Conservation (phyloP, 345 rosid genomes). For the Iberis pinnata region DNA sequence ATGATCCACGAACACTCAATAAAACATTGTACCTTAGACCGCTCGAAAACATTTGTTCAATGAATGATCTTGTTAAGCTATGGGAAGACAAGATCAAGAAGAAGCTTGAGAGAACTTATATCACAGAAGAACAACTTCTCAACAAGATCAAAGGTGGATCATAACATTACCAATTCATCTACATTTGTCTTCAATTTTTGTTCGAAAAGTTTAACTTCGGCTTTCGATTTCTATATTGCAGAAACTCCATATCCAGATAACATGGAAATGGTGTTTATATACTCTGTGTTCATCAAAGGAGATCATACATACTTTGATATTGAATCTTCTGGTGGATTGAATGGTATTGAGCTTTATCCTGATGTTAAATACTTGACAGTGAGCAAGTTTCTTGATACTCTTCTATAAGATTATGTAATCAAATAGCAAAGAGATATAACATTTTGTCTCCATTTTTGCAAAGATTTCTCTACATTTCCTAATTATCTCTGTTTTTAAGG, state of each 20-base stretch:
- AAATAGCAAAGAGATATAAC: constrained; percentile 1
- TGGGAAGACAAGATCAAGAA: constrained; percentile 63
- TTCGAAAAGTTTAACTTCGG: background rate
- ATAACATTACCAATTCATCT: background rate
- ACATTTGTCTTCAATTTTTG: background rate
- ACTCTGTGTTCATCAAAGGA: constrained; percentile 61
- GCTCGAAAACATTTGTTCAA: constrained; percentile 39
- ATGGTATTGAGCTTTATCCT: constrained; percentile 78
- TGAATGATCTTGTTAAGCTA: constrained; percentile 51
- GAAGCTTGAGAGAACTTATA: constrained; percentile 42
- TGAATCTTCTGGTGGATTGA: constrained; percentile 55
- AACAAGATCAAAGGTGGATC: constrained; percentile 47
- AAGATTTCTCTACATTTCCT: background rate
- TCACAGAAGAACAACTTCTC: constrained; percentile 51
- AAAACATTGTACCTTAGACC: constrained; percentile 54
- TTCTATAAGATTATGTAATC: constrained; percentile 10
- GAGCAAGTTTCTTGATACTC: constrained; percentile 46
- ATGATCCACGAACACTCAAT: constrained; percentile 61
- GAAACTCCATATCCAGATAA: constrained; percentile 55
- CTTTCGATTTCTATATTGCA: constrained; percentile 27
- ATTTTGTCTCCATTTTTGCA: background rate
- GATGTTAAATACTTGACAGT: constrained; percentile 64
- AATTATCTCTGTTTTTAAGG: background rate
- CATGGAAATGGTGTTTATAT: constrained; percentile 43
- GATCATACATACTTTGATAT: constrained; percentile 61